Conservation (phyloP, 2,329 filamentous ascomycete species). For the Aspergillus transmontanensis region DNA sequence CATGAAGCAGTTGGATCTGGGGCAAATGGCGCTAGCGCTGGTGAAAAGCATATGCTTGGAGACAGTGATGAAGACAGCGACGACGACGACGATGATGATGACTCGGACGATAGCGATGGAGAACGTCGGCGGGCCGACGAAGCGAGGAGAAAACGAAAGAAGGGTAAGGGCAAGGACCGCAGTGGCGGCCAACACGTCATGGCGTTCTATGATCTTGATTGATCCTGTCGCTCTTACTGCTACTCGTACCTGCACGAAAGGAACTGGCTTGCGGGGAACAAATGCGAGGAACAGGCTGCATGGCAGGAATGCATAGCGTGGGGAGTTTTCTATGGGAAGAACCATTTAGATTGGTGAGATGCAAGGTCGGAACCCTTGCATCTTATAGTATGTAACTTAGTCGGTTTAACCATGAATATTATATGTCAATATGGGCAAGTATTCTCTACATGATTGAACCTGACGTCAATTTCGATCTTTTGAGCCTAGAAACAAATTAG, state of each 20-base stretch:
- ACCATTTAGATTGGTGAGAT: neutral
- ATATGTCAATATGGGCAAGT: neutral
- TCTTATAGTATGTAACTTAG: neutral
- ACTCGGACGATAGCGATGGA: constrained; percentile 53
- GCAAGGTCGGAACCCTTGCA: neutral
- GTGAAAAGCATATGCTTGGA: constrained; percentile 38
- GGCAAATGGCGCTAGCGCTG: constrained; percentile 43
- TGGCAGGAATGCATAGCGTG: neutral
- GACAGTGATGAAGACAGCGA: constrained; percentile 48
- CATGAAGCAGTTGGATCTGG: constrained; percentile 64
- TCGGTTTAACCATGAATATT: neutral
- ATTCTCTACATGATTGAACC: neutral
- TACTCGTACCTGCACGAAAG: constrained; percentile 10
- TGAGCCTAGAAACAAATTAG: neutral
- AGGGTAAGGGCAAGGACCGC: constrained; percentile 47
- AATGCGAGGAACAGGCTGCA: neutral
- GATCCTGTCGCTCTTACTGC: constrained; percentile 25
- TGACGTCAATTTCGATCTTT: neutral
- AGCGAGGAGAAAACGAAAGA: constrained; percentile 53
- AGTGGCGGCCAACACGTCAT: constrained; percentile 43
- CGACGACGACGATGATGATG: constrained; percentile 34
- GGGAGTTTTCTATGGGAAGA: neutral
- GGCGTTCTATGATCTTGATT: constrained; percentile 48
- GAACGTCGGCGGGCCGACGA: constrained; percentile 41
- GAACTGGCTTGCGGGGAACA: neutral